Evolutionary conservation across 257 asterid species (phyloP), one percentile per base, ranked within the genome.

Genomic region (Gardenia jasminoides): DNA sequence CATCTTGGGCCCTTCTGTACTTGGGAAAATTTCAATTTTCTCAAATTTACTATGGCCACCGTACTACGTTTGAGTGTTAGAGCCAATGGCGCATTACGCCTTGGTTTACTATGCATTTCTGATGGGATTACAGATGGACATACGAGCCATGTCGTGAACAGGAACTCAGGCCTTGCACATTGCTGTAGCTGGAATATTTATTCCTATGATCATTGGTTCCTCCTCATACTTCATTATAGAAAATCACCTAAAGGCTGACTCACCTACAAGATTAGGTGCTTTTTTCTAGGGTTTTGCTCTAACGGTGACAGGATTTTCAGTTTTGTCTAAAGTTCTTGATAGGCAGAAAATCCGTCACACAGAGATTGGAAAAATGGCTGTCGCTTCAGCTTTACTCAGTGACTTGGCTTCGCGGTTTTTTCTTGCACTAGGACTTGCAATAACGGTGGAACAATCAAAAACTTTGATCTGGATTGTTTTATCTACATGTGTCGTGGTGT

Each of bases 11-110:
- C 98, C 99, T 10, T 86, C 97, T 10, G 86, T 50, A 22, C 81
- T 93, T 11, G 99, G 98, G 48, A 86, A 88, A 76, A 76, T 86
- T 16, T 1, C 72, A 3, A 4, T 36, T 43, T 88, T 74, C 82
- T 83, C 84, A 64, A 82, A 79, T 81, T n/a, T 82, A 26, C 2
- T 90, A 13, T 96, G 91, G 84, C 98, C 98, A 26, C 86, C 76
- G 66, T 93, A 87, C 70, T 85, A 92, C 9, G 88, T 90, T 83
- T 81, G 76, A 71, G 80, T 88, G 4, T 61, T 96, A 68, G 98
- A 96, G 91, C 96, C 97, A 64, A 87, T 96, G 91, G 97, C 97
- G 31, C 99, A 96, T 69, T 73, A 93, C 31, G 83, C 96, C 84
- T 83, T 96, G 20, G 85, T 86, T 9, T 86, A 82, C 76, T 90